Evolutionary conservation across 805 yeast genomes (phyloP), one percentile per base, ranked within the genome.

Genomic region (Saccharomycopsis capsularis): DNA sequence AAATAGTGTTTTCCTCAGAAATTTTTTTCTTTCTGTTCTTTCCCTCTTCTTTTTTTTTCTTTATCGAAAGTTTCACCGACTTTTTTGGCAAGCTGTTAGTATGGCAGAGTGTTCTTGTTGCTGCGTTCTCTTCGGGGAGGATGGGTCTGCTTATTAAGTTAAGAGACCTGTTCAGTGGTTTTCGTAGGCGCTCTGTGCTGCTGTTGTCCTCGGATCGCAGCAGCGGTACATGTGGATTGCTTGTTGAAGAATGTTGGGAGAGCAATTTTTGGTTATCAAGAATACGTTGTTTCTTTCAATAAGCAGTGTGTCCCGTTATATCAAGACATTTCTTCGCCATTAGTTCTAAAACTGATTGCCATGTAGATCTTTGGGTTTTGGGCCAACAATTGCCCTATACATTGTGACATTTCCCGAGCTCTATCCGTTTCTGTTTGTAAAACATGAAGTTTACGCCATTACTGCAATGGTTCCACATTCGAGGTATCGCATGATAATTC

Each of bases 241-340:
- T 46, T 24, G 50, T 43, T 43, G 30, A 34, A 19, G 32, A 30
- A 43, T 44, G 53, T 60, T 56, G 62, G 71, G 73, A 62, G 65
- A 68, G 72, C 67, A 53, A 38, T 58, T 64, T 57, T 39, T 68
- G 67, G 73, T 63, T 65, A 68, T 57, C 59, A 61, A 69, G 74
- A 58, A 69, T 67, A 63, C 65, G 61, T 60, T 55, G 50, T 63
- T 60, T 68, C 63, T 59, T 54, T 34, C 63, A 60, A 59, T 68
- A 69, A 61, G 56, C 54, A 56, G 41, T 52, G 71, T 66, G 60
- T 69, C 74, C 74, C 74, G 74, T 69, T 68, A 68, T 59, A 60
- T 63, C 73, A 68, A 69, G 42, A 69, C 69, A 69, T 59, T 30
- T 36, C n/a, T n/a, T n/a, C n/a, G n/a, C n/a, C n/a, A n/a, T n/a